phyloP scores from a whole-genome alignment of 179 eudicot genomes.

The Beta corolliflora region DNA sequence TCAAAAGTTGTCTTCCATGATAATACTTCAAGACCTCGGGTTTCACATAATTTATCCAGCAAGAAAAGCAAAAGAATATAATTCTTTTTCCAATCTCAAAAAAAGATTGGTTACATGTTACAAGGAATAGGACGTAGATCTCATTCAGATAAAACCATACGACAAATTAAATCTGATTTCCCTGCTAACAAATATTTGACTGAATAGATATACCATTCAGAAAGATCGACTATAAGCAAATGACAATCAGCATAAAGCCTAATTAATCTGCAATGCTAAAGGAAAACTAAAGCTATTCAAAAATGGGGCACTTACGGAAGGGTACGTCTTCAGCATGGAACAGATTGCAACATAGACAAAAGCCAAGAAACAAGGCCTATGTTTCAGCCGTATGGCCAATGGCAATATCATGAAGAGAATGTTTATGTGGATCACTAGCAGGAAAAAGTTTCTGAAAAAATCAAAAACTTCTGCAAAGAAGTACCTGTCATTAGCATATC shows the following conservation, averaged over 20 bases:
- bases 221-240: not conserved
- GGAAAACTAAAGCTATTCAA: not conserved
- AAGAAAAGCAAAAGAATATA: not conserved
- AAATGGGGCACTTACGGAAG: slow-evolving; percentile 67
- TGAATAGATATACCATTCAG: not conserved
- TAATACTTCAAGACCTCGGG: not conserved
- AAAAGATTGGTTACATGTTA: not conserved
- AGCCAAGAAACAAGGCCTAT: slow-evolving; percentile 91
- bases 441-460: slow-evolving; percentile 86
- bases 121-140: not conserved
- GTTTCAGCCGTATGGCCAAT: slow-evolving; percentile 81
- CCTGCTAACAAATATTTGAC: not conserved
- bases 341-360: slow-evolving; percentile 82
- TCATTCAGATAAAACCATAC: not conserved
- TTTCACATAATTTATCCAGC: not conserved
- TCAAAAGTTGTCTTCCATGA: not conserved
- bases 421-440: slow-evolving; percentile 83
- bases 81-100: not conserved
- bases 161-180: not conserved
- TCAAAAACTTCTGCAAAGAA: slow-evolving; percentile 98
- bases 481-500: slow-evolving; percentile 69
- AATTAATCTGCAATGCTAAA: not conserved
- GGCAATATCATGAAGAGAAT: slow-evolving; percentile 94
- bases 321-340: slow-evolving; percentile 93
- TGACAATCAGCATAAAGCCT: slow-evolving; percentile 6